A percentile compares a stretch with the other conserved stretches of the same genome.
Conservation (phyloP, 768 basidiomycete genomes). For the Myochromella boudieri region DNA sequence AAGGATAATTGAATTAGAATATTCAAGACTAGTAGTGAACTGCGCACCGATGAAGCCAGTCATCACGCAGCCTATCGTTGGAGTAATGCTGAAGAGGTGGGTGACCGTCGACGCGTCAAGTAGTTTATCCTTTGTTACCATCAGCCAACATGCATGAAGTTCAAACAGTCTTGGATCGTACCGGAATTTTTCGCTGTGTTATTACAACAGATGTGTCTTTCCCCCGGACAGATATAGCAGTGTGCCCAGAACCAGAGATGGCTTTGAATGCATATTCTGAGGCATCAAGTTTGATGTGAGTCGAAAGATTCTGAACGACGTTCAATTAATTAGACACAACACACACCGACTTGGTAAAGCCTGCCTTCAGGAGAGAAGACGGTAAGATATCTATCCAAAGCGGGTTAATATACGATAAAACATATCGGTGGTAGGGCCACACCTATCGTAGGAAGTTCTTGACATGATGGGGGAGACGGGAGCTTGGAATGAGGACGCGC, state of each 20-base stretch:
- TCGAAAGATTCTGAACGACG: slow-evolving; percentile 2
- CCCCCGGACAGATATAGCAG: slow-evolving; percentile 88
- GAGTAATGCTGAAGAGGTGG: slow-evolving; percentile 94
- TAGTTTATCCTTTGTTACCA: slow-evolving; percentile 80
- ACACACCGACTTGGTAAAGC: slow-evolving; percentile 95
- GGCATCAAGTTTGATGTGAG: slow-evolving; percentile 14
- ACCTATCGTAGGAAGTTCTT: slow-evolving; percentile 93
- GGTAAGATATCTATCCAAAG: slow-evolving; percentile 92
- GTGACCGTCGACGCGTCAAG: slow-evolving; percentile 93
- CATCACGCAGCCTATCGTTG: slow-evolving; percentile 96
- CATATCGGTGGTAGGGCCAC: too few species aligned
- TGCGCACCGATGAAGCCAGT: slow-evolving; percentile 89
- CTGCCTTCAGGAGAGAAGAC: slow-evolving; percentile 98
- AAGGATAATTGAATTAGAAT: slow-evolving; percentile 4
- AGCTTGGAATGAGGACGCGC: slow-evolving; percentile 42
- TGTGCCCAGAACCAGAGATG: slow-evolving; percentile 95
- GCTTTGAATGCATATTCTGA: slow-evolving; percentile 99
- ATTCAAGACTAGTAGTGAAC: background rate
- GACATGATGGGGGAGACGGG: slow-evolving; percentile 63
- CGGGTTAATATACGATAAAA: too few species aligned
- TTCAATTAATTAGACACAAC: slow-evolving; percentile 4
- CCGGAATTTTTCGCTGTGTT: slow-evolving; percentile 98
- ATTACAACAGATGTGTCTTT: slow-evolving; percentile 95
- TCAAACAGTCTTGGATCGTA: slow-evolving; percentile 39
- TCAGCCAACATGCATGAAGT: slow-evolving; percentile 1